Evolutionary conservation across 495 filamentous ascomycete species (phyloP), one percentile per base, ranked within the genome.

Genomic region (Lasiosphaeria hispida): DNA sequence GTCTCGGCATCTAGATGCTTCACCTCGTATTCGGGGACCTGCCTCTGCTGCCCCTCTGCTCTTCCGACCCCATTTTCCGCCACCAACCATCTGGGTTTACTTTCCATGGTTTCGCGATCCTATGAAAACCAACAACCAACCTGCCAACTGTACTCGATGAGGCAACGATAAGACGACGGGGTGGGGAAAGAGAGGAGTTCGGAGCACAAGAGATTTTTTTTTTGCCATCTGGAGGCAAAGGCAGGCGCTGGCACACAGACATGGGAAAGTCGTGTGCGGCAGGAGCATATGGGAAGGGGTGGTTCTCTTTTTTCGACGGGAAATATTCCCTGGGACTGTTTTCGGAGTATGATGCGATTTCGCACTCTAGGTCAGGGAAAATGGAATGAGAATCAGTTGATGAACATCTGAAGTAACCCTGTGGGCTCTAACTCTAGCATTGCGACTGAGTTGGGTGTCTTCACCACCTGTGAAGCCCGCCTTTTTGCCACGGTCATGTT

Each of bases 1-100:
- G 94, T 69, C 89, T 98, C 82, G 93, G 93, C 66, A 92, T 98
- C 79, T 98, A 90, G 83, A 85, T 73, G 67, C 70, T 42, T 52
- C 47, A 49, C 64, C 51, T 41, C 57, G 57, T 60, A 65, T 58
- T 63, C 63, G 43, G 62, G 51, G 49, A 18, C 36, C 44, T 43
- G 44, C 53, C 57, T 40, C 53, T 56, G 59, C 57, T 62, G 55
- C 61, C 55, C 36, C 37, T 47, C 18, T 17, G 17, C 44, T 30
- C 44, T 13, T 30, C 23, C 23, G 5, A 30, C 23, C 23, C 23
- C 36, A 37, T 33, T 49, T 47, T 23, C 18, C 43, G 30, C 43
- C 43, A 17, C 17, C 43, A 23, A 47, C 43, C 43, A 23, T 23
- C 43, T 23, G 15, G 43, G 18, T 47, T 47, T 15, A 17, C 43